Evolutionary conservation across 2,329 filamentous ascomycete species (phyloP), one percentile per base, ranked within the genome.

Genomic region (Alternaria viburni): DNA sequence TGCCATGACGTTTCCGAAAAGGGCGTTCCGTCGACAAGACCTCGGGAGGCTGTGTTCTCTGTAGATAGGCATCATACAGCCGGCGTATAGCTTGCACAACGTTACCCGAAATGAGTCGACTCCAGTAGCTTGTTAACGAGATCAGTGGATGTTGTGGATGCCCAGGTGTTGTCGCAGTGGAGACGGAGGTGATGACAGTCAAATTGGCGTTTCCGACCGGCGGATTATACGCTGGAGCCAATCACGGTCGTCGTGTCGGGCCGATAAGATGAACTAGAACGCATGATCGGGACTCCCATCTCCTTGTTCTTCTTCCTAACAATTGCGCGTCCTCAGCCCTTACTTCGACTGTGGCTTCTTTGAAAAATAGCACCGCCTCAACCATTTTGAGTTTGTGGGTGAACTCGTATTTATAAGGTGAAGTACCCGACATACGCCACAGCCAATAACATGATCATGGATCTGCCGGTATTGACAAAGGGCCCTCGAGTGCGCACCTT

Each of bases 401-500:
- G 36, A 41, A 41, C 5, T 41, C 36, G 36, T 41, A 41, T 1
- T 41, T 41, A 41, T 17, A 41, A 41, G 36, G 36, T 21, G 26
- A 32, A 17, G 23, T 44, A 54, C 28, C 47, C 57, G 49, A 17
- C 44, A 44, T 59, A 54, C 57, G 47, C 57, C 5, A n/a, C 47
- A 12, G n/a, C 57, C 57, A 59, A 59, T 54, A 21, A 59, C n/a
- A 9, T n/a, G 26, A n/a, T 36, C 19, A 23, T 57, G 43, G 54
- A 17, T 15, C 6, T 54, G 25, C 47, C 49, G 10, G 47, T 44
- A 26, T 49, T 21, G 25, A 21, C 47, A 23, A 59, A 59, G n/a
- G 25, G 30, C 17, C 19, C 47, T 59, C 57, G 57, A 59, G 57
- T 59, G 26, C 57, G 57, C 30, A 41, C 57, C 23, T 59, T 59